These are phyloP conservation scores for Xylariaceae sp. DNA, from an alignment of 2,329 filamentous ascomycete species.

Conservation along the genomic window DNA sequence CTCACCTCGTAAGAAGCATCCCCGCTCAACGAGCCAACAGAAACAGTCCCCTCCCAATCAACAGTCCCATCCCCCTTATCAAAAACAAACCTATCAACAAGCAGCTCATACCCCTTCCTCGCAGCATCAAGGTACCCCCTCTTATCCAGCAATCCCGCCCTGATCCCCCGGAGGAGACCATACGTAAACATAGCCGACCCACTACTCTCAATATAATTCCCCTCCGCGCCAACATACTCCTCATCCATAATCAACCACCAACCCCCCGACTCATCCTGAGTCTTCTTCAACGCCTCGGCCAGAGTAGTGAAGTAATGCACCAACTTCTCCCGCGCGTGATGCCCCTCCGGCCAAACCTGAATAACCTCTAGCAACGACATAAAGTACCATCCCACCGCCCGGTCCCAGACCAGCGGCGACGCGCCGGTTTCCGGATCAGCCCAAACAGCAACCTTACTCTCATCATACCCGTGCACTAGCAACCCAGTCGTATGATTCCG, in stretches of 20 bases:
- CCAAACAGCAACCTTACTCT: conserved; percentile 42
- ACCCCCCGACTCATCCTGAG: conserved; percentile 42
- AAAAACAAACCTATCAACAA: conserved; percentile 42
- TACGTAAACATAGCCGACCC: conserved; percentile 55
- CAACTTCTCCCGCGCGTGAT: conserved; percentile 36
- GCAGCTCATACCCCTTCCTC: conserved; percentile 39
- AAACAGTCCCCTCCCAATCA: conserved; percentile 47
- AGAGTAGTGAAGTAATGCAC: conserved; percentile 38
- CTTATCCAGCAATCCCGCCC: conserved; percentile 34
- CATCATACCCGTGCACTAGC: conserved; percentile 49
- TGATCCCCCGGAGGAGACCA: conserved; percentile 43
- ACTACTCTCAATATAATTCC: conserved; percentile 58
- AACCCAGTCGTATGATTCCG: conserved; percentile 37
- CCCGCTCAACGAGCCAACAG: conserved; percentile 45
- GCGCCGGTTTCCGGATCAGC: conserved; percentile 43
- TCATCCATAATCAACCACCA: conserved; percentile 56
- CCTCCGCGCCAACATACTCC: conserved; percentile 40
- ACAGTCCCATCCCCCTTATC: conserved; percentile 43
- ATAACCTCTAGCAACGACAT: conserved; percentile 45
- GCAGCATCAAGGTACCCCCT: conserved; percentile 35
- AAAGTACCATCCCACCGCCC: conserved; percentile 46
- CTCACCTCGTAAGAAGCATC: conserved; percentile 46
- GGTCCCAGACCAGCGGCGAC: conserved; percentile 46
- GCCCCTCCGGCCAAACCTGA: conserved; percentile 36
- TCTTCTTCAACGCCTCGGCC: conserved; percentile 37